Conservation (phyloP, 768 basidiomycete species). For the Pholiota conissans region DNA sequence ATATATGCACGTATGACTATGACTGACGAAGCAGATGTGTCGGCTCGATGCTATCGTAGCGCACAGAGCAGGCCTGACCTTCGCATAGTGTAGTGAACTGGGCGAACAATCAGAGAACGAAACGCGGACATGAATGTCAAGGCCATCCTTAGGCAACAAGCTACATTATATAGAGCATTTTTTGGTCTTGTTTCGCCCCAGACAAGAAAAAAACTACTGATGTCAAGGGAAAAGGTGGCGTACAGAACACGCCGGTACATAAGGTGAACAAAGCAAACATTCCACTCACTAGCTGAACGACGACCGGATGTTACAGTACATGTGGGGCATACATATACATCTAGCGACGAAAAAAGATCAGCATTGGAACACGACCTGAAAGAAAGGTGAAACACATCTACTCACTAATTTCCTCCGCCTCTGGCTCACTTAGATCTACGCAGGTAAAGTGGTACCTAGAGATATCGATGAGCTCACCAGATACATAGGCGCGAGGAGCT, state of each 20-base stretch:
- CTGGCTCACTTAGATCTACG: conserved; percentile 56
- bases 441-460: conserved; percentile 85
- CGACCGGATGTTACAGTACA: conserved; percentile 64
- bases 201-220: conserved; percentile 28
- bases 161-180: conserved; percentile 18
- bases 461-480: neutral
- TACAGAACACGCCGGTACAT: conserved; percentile 30
- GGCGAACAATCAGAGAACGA: conserved; percentile 5
- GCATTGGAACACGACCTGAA: conserved; percentile 1
- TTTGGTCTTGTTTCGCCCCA: conserved; percentile 25
- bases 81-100: conserved; percentile 11
- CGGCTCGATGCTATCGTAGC: conserved; percentile 12
- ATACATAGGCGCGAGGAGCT: neutral
- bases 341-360: conserved; percentile 34
- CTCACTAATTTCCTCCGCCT: conserved; percentile 82
- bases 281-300: conserved; percentile 76
- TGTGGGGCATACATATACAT: conserved; percentile 53
- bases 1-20: conserved; percentile 10
- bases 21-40: conserved; percentile 18
- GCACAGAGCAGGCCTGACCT: conserved; percentile 9
- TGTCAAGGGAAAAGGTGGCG: conserved; percentile 17
- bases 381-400: conserved; percentile 16
- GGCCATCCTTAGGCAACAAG: conserved; percentile 15
- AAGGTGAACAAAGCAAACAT: conserved; percentile 25
- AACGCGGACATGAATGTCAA: conserved; percentile 14